Conservation (phyloP, 192 early-diverging fungal species). For the Phlyctochytrium arcticum region DNA sequence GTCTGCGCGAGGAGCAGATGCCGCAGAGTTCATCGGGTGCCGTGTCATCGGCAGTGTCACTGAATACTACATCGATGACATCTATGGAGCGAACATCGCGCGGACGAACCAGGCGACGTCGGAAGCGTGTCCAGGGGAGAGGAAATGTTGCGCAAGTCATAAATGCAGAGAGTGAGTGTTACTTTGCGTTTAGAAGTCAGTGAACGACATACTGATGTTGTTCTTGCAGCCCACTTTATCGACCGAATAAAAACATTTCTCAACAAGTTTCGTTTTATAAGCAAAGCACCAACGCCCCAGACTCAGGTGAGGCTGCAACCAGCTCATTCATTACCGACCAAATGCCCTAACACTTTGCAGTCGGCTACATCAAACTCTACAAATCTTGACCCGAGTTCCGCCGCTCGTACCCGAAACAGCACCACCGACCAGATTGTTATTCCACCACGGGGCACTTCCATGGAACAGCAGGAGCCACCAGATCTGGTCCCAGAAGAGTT, state of each 20-base stretch:
- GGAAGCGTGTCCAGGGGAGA: constrained; percentile 11
- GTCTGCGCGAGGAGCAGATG: neutral
- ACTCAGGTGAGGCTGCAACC: neutral
- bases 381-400: neutral
- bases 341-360: neutral
- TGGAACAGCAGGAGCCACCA: neutral
- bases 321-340: neutral
- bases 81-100: neutral
- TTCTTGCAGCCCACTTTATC: constrained; percentile 5
- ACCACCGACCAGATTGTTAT: neutral
- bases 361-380: neutral
- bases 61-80: neutral
- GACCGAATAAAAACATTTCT: constrained; percentile 14
- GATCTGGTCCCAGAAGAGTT: neutral
- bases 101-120: constrained; percentile 1
- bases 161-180: constrained; percentile 31
- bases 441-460: neutral
- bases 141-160: constrained; percentile 25
- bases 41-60: neutral
- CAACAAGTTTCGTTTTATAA: neutral
- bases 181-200: neutral
- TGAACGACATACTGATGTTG: too few relatives aligned
- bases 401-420: neutral
- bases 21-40: neutral
- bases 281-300: too few relatives aligned